phyloP scores from a whole-genome alignment of 2,329 filamentous ascomycete species.

The Colletotrichum australisinense region DNA sequence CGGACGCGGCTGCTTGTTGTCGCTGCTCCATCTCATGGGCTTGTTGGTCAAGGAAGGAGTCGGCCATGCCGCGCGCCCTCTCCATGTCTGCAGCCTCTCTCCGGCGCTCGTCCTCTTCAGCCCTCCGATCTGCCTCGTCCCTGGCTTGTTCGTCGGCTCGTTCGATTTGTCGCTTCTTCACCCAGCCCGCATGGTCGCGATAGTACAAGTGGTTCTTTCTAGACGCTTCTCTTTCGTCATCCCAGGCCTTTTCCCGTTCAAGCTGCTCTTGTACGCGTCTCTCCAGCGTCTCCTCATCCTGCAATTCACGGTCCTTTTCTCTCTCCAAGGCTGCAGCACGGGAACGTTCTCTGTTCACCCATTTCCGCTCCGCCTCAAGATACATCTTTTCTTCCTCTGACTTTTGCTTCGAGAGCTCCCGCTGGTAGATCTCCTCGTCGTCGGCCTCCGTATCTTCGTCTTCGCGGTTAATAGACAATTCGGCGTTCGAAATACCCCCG shows the following conservation, averaged over 20 bases:
- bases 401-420: slow-evolving; percentile 77
- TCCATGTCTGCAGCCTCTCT: slow-evolving; percentile 79
- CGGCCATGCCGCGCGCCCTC: slow-evolving; percentile 84
- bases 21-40: slow-evolving; percentile 77
- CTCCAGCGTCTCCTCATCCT: slow-evolving; percentile 75
- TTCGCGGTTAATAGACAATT: slow-evolving; percentile 70
- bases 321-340: slow-evolving; percentile 87
- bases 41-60: slow-evolving; percentile 89
- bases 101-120: slow-evolving; percentile 80
- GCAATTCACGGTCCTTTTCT: slow-evolving; percentile 82
- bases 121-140: slow-evolving; percentile 85
- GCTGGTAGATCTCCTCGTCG: slow-evolving; percentile 84
- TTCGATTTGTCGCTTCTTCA: slow-evolving; percentile 80
- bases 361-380: slow-evolving; percentile 86
- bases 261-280: slow-evolving; percentile 78
- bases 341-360: slow-evolving; percentile 89
- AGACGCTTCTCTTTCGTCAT: slow-evolving; percentile 85
- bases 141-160: slow-evolving; percentile 78
- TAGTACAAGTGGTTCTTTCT: slow-evolving; percentile 86
- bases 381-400: slow-evolving; percentile 84
- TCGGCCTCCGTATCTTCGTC: slow-evolving; percentile 90
- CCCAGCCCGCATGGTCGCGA: slow-evolving; percentile 85
- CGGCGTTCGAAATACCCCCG: slow-evolving; percentile 74
- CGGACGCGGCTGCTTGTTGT: slow-evolving; percentile 48
- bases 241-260: slow-evolving; percentile 75